These are phyloP conservation scores for Arxiozyma slooffiae DNA, from an alignment of 1,139 yeast species.

Conservation along the genomic window DNA sequence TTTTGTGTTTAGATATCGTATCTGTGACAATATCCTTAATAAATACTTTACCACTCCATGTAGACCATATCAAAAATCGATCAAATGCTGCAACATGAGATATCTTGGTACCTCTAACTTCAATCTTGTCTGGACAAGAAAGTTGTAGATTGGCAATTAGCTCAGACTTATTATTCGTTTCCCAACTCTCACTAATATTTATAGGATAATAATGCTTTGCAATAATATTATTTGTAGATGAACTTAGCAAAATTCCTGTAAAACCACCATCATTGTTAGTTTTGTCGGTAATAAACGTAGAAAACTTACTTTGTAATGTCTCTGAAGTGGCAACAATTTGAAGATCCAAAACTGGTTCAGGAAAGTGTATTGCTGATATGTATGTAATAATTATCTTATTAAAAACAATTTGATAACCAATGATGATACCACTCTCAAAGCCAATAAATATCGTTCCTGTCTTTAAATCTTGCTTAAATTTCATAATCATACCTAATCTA, in stretches of 20 bases:
- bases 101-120: constrained; percentile 8
- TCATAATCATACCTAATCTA: constrained; percentile 28
- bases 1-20: constrained; percentile 6
- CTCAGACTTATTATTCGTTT: not conserved
- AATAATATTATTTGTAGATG: constrained; percentile 10
- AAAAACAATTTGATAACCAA: constrained; percentile 10
- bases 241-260: constrained; percentile 6
- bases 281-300: constrained; percentile 5
- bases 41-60: constrained; percentile 21
- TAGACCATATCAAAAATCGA: constrained; percentile 10
- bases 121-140: not conserved
- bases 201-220: constrained; percentile 1
- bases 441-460: constrained; percentile 19
- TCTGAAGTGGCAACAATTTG: not conserved
- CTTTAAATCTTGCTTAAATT: constrained; percentile 8
- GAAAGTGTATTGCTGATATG: constrained; percentile 22
- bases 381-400: constrained; percentile 15
- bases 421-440: no score
- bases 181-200: not conserved
- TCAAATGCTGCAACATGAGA: constrained; percentile 11
- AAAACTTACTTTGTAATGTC: constrained; percentile 9
- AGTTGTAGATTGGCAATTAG: not conserved
- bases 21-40: constrained; percentile 7
- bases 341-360: constrained; percentile 29
- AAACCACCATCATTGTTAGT: not conserved